Conservation (phyloP, 2,329 filamentous ascomycete genomes). For the Basipetospora sp. region DNA sequence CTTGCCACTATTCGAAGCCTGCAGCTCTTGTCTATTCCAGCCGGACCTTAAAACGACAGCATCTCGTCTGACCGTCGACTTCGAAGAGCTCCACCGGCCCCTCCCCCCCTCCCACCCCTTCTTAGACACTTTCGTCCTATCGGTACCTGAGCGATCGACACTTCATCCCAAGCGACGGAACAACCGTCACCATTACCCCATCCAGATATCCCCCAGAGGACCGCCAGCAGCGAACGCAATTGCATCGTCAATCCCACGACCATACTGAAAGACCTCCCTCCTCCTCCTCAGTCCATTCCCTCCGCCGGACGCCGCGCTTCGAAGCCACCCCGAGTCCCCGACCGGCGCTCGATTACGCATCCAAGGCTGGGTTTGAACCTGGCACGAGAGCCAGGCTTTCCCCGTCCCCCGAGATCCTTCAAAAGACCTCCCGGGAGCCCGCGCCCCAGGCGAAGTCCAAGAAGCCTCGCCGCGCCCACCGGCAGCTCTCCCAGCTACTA, state of each 20-base stretch:
- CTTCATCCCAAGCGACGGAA: too few relatives aligned
- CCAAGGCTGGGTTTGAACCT: slow-evolving; percentile 1
- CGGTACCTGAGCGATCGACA: too few relatives aligned
- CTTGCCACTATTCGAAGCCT: too few relatives aligned
- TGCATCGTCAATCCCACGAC: slow-evolving; percentile 21
- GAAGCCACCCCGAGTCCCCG: slow-evolving; percentile 28
- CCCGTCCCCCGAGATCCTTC: slow-evolving; percentile 22
- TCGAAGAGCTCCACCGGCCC: too few relatives aligned
- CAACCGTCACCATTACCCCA: slow-evolving; percentile 36
- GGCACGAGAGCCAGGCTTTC: slow-evolving; percentile 26
- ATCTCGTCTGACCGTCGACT: too few relatives aligned
- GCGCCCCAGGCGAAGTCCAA: slow-evolving; percentile 18
- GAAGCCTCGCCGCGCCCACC: slow-evolving; percentile 14
- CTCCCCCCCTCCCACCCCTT: too few relatives aligned
- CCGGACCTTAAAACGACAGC: too few relatives aligned
- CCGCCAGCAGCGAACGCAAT: slow-evolving; percentile 29
- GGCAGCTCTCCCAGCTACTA: slow-evolving; percentile 33
- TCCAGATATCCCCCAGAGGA: slow-evolving; percentile 22
- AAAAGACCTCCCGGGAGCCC: slow-evolving; percentile 4
- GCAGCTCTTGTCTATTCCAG: too few relatives aligned
- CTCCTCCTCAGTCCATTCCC: slow-evolving; percentile 30
- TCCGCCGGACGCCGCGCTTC: slow-evolving; percentile 39
- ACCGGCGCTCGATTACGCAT: slow-evolving; percentile 29
- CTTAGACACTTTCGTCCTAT: too few relatives aligned
- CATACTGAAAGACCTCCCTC: slow-evolving; percentile 27